phyloP scores from a whole-genome alignment of 257 asterid species.

The Solanum bulbocastanum region DNA sequence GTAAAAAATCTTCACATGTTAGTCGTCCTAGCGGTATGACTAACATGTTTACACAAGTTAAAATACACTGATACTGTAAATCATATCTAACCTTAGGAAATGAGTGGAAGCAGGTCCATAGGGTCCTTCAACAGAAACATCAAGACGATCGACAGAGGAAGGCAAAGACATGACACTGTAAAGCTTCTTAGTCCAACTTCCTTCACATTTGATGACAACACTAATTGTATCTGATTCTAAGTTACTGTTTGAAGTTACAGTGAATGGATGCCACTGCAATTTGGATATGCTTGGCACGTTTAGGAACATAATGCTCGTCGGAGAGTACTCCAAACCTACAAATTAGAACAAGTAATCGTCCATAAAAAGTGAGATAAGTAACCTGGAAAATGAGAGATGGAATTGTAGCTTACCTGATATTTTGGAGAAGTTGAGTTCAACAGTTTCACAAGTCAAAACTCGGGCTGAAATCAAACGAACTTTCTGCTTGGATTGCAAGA shows the following conservation, averaged over 20 bases:
- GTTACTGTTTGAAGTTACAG: conserved; percentile 57
- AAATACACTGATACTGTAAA: neutral
- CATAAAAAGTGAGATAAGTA: neutral
- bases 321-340: conserved; percentile 57
- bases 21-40: too few relatives aligned
- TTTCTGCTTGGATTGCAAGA: conserved; percentile 59
- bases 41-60: too few relatives aligned
- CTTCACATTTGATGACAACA: conserved; percentile 76
- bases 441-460: conserved; percentile 45
- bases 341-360: neutral
- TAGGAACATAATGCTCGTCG: conserved; percentile 74
- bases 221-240: conserved; percentile 66
- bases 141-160: conserved; percentile 34
- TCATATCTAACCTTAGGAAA: conserved; percentile 46
- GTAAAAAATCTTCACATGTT: neutral
- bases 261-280: conserved; percentile 98
- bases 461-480: conserved; percentile 56
- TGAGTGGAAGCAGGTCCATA: conserved; percentile 78
- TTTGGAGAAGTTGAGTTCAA: conserved; percentile 86
- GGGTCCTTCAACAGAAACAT: conserved; percentile 85
- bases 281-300: conserved; percentile 70
- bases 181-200: conserved; percentile 76
- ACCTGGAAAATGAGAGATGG: neutral
- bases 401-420: conserved; percentile 27
- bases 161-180: conserved; percentile 53